Evolutionary conservation across 2,329 filamentous ascomycete genomes (phyloP).

Genomic region (Polytolypa hystricis): DNA sequence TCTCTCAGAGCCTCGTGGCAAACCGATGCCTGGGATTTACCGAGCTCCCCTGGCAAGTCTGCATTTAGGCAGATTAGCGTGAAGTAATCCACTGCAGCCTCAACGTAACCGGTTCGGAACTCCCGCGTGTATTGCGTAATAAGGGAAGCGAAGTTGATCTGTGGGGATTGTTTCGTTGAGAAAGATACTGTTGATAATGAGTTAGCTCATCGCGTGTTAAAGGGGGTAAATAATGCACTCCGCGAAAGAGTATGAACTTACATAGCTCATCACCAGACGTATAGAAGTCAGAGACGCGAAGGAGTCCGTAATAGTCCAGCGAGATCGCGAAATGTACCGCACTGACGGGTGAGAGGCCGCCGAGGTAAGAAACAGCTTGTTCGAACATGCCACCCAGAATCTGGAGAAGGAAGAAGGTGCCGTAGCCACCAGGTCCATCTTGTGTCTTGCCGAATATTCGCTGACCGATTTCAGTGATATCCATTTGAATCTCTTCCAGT

Average conservation of each 20-base stretch:
- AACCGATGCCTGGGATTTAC: constrained; percentile 64
- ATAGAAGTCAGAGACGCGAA: constrained; percentile 75
- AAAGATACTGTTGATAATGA: constrained; percentile 38
- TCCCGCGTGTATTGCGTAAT: constrained; percentile 91
- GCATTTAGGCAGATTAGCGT: constrained; percentile 83
- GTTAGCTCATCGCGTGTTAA: constrained; percentile 13
- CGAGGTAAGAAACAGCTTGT: constrained; percentile 81
- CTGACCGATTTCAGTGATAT: constrained; percentile 77
- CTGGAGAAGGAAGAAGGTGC: constrained; percentile 88
- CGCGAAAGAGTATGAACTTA: constrained; percentile 33
- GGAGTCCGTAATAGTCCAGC: constrained; percentile 75
- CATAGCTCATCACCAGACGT: constrained; percentile 58
- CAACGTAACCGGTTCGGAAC: constrained; percentile 82
- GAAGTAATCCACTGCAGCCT: constrained; percentile 87
- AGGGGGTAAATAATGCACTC: too few relatives aligned
- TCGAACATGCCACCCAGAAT: constrained; percentile 88
- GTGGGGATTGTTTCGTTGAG: constrained; percentile 46
- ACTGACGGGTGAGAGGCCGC: constrained; percentile 81
- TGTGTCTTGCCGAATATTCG: constrained; percentile 79
- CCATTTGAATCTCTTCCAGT: constrained; percentile 59
- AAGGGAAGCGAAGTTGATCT: constrained; percentile 90
- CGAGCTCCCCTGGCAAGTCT: constrained; percentile 63
- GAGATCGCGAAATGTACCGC: constrained; percentile 91
- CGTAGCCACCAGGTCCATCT: constrained; percentile 69
- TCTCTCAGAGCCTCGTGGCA: constrained; percentile 91